phyloP scores from a whole-genome alignment of 2,329 filamentous ascomycete species.

The Scytalidium lignicola region DNA sequence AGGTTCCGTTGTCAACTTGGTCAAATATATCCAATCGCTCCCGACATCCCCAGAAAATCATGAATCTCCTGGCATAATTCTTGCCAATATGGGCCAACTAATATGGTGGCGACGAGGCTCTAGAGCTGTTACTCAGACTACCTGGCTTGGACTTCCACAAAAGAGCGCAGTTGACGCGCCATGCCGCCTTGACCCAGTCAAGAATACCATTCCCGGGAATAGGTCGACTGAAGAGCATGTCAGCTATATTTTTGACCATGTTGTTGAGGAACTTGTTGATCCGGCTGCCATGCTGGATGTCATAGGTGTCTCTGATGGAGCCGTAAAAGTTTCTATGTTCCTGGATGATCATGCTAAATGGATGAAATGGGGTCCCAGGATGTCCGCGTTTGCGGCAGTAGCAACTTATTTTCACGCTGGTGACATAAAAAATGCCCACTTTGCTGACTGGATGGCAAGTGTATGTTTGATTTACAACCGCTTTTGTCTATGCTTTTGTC shows the following conservation, averaged over 20 bases:
- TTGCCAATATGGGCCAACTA: slow-evolving; percentile 74
- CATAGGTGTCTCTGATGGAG: slow-evolving; percentile 65
- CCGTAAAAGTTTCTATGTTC: slow-evolving; percentile 51
- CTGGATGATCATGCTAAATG: slow-evolving; percentile 52
- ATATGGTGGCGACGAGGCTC: slow-evolving; percentile 66
- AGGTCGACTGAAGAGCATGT: slow-evolving; percentile 56
- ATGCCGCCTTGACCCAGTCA: slow-evolving; percentile 41
- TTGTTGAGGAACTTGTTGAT: slow-evolving; percentile 47
- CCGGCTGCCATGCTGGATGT: slow-evolving; percentile 58
- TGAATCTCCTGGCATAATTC: slow-evolving; percentile 54
- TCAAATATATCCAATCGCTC: slow-evolving; percentile 37
- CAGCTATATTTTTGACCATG: slow-evolving; percentile 57
- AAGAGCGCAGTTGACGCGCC: slow-evolving; percentile 56
- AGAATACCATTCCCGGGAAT: slow-evolving; percentile 62
- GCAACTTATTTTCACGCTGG: slow-evolving; percentile 39
- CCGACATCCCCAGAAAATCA: slow-evolving; percentile 11
- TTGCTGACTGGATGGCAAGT: slow-evolving; percentile 46
- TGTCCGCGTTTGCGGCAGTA: slow-evolving; percentile 46
- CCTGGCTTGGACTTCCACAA: slow-evolving; percentile 55
- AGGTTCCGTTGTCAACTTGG: slow-evolving; percentile 66
- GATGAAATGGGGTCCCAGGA: slow-evolving; percentile 34
- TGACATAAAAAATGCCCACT: slow-evolving; percentile 36
- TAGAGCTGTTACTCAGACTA: slow-evolving; percentile 52
- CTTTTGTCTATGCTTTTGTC: background rate
- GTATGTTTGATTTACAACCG: slow-evolving; percentile 37